phyloP scores from a whole-genome alignment of 139 green algal species.

The Chara braunii region DNA sequence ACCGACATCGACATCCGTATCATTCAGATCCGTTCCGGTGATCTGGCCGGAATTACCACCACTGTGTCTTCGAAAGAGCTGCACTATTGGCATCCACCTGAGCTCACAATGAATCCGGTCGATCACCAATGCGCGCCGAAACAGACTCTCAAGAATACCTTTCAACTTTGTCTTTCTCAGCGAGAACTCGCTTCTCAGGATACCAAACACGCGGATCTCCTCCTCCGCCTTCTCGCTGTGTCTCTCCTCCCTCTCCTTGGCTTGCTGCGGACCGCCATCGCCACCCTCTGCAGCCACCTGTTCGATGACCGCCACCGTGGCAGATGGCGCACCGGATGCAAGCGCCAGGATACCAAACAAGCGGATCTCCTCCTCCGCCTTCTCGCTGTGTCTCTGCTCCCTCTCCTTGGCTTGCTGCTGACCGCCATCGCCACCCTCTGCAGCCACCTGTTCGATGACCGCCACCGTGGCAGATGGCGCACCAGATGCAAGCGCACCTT shows the following conservation, averaged over 20 bases:
- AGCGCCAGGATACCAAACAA: too few species aligned
- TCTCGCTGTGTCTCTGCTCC: not conserved
- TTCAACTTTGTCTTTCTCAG: not conserved
- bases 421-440: not conserved
- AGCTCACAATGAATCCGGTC: not conserved
- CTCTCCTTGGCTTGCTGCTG: not conserved
- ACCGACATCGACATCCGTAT: not conserved
- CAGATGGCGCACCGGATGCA: too few species aligned
- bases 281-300: too few species aligned
- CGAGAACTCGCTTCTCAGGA: conserved; percentile 2
- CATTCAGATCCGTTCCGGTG: not conserved
- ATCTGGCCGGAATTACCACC: not conserved
- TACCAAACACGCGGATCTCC: not conserved
- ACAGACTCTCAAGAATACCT: not conserved
- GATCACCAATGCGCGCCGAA: not conserved
- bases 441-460: too few species aligned
- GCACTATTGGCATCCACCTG: not conserved
- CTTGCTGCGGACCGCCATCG: not conserved
- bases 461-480: too few species aligned
- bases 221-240: not conserved
- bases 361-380: not conserved
- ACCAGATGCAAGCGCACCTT: too few species aligned
- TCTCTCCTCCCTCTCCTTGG: not conserved
- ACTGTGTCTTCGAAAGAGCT: not conserved
- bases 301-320: too few species aligned